A percentile compares a stretch with the other conserved stretches of the same genome.
phyloP scores from a whole-genome alignment of 2,329 filamentous ascomycete species.

The Endoconidiophora polonica region DNA sequence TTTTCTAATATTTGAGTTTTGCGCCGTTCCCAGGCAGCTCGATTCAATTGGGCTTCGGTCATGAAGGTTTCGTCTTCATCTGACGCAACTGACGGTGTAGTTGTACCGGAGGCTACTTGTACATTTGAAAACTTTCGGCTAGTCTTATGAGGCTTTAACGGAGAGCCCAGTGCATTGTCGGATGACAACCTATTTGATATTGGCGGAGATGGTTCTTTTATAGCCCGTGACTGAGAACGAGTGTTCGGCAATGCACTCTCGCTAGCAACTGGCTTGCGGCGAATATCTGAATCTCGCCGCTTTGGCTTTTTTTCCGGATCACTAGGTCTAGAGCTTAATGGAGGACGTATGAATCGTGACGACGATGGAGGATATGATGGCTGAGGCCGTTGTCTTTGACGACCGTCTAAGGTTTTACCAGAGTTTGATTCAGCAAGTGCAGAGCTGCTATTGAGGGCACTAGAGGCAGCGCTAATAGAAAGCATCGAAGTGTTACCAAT shows the following conservation, averaged over 20 bases:
- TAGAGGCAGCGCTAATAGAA: slow-evolving; percentile 40
- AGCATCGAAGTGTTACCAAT: slow-evolving; percentile 31
- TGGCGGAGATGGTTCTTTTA: slow-evolving; percentile 3
- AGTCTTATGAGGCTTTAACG: too few relatives aligned
- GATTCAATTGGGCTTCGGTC: background rate
- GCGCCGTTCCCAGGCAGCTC: slow-evolving; percentile 5
- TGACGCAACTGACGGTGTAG: slow-evolving; percentile 1
- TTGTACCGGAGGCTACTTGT: background rate
- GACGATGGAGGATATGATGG: slow-evolving; percentile 10
- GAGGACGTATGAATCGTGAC: slow-evolving; percentile 8
- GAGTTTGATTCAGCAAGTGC: slow-evolving; percentile 5
- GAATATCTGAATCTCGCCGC: slow-evolving; percentile 3
- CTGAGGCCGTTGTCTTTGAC: slow-evolving; percentile 1
- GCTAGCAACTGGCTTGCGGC: slow-evolving; percentile 9
- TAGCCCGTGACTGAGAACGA: background rate
- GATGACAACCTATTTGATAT: slow-evolving; percentile 9
- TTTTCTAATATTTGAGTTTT: slow-evolving; percentile 49
- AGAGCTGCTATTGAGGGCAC: slow-evolving; percentile 26
- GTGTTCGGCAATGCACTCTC: background rate
- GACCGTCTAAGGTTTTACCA: background rate
- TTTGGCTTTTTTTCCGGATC: slow-evolving; percentile 6
- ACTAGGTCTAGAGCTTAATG: background rate
- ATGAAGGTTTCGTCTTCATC: slow-evolving; percentile 3
- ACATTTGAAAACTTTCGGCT: background rate
- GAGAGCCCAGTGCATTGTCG: background rate